Percentiles rank a stretch among this genome's conserved stretches.
Evolutionary conservation across 2,329 filamentous ascomycete genomes (phyloP).

Genomic region (Aspergillus sp.): DNA sequence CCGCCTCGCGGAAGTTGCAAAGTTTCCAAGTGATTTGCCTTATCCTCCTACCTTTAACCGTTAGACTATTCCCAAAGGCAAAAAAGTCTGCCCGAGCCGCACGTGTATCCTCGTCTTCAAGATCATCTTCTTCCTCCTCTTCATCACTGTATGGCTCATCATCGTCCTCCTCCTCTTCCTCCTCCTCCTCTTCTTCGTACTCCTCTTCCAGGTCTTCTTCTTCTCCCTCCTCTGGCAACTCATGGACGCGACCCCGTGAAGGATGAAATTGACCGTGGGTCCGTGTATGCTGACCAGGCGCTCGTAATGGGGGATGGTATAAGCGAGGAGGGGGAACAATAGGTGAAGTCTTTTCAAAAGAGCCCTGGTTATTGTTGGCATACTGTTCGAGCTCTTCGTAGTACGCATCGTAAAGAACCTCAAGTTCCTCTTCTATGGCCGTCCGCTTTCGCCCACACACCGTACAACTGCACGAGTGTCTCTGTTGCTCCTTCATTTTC

Average conservation of each 20-base stretch:
- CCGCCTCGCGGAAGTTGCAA: conserved; percentile 24
- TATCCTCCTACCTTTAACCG: conserved; percentile 63
- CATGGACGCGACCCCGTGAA: conserved; percentile 63
- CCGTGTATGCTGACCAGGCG: conserved; percentile 51
- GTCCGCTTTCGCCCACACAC: conserved; percentile 94
- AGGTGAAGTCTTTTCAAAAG: conserved; percentile 53
- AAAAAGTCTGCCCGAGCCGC: conserved; percentile 71
- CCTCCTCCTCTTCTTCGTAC: conserved; percentile 60
- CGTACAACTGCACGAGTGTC: conserved; percentile 96
- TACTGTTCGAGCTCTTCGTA: conserved; percentile 98
- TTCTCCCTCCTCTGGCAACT: conserved; percentile 49
- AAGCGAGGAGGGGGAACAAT: conserved; percentile 61
- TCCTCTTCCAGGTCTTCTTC: conserved; percentile 44
- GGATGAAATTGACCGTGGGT: conserved; percentile 52
- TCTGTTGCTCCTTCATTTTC: conserved; percentile 99
- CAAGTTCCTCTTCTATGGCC: conserved; percentile 94
- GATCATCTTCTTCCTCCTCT: conserved; percentile 56
- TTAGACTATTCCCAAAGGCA: conserved; percentile 94
- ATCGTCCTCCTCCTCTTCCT: conserved; percentile 64
- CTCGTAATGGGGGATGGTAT: conserved; percentile 48
- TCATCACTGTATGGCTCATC: conserved; percentile 60
- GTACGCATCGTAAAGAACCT: conserved; percentile 96
- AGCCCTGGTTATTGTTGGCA: conserved; percentile 69
- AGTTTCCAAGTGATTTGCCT: conserved; percentile 1
- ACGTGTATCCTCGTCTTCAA: conserved; percentile 56